phyloP scores from a whole-genome alignment of 768 basidiomycete species.

The Russula griseocarnosa region DNA sequence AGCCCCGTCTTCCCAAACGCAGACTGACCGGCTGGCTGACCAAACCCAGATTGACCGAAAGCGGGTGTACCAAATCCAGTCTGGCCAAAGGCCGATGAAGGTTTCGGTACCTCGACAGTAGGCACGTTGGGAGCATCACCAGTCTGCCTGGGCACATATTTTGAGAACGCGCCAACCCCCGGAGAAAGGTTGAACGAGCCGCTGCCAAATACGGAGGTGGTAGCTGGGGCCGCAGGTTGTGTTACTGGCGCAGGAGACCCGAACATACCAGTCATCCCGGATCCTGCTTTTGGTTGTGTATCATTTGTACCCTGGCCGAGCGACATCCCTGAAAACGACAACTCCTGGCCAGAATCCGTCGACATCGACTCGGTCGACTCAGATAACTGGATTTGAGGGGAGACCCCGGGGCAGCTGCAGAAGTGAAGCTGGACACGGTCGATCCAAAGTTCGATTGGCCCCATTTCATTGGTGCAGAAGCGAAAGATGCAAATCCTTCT shows the following conservation, averaged over 20 bases:
- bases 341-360: constrained; percentile 23
- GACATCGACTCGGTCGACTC: constrained; percentile 24
- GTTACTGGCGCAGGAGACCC: constrained; percentile 29
- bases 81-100: constrained; percentile 29
- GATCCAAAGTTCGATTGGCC: constrained; percentile 29
- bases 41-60: constrained; percentile 36
- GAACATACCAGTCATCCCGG: constrained; percentile 30
- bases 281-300: constrained; percentile 22
- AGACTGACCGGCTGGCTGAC: constrained; percentile 33
- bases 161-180: constrained; percentile 34
- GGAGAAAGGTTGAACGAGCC: constrained; percentile 31
- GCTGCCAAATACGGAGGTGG: constrained; percentile 20
- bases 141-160: constrained; percentile 17
- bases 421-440: constrained; percentile 4
- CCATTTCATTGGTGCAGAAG: constrained; percentile 30
- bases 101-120: constrained; percentile 21
- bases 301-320: constrained; percentile 28
- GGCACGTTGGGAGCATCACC: constrained; percentile 18
- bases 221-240: neutral
- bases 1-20: constrained; percentile 31
- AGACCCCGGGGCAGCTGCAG: constrained; percentile 13
- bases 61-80: constrained; percentile 26
- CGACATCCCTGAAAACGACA: constrained; percentile 32
- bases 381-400: constrained; percentile 20
- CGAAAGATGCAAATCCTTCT: constrained; percentile 31